These are phyloP conservation scores for Corrigiola litoralis DNA, from an alignment of 179 eudicot genomes.

Conservation along the genomic window DNA sequence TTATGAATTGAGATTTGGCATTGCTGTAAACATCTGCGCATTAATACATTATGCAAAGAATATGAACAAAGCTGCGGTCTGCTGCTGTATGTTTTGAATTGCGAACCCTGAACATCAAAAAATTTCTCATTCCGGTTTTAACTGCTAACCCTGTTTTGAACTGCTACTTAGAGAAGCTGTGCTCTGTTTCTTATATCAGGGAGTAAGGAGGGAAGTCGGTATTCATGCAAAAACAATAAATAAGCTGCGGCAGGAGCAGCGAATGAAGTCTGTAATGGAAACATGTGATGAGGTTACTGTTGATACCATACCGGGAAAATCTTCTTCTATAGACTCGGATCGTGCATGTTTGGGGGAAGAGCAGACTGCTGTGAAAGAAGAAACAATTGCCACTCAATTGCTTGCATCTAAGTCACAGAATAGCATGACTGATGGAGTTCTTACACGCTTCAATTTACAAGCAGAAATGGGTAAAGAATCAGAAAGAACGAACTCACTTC, in stretches of 20 bases:
- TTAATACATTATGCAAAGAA: no score
- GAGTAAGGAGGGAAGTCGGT: slow-evolving; percentile 91
- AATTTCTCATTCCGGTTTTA: no score
- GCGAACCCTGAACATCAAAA: no score
- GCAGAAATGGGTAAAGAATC: slow-evolving; percentile 13
- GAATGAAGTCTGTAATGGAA: slow-evolving; percentile 21
- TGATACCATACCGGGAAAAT: slow-evolving; percentile 22
- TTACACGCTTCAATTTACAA: no score
- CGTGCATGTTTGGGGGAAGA: slow-evolving; percentile 26
- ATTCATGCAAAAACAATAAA: slow-evolving; percentile 76
- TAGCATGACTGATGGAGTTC: slow-evolving; percentile 7
- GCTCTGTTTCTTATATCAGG: slow-evolving; percentile 35
- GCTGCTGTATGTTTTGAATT: no score
- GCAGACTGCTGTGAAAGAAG: slow-evolving; percentile 15
- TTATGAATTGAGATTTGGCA: no score
- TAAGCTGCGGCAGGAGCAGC: slow-evolving; percentile 29
- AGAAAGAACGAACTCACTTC: slow-evolving; percentile 10
- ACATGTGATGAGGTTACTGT: slow-evolving; percentile 12
- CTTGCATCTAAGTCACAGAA: slow-evolving; percentile 23
- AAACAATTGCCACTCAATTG: slow-evolving; percentile 16
- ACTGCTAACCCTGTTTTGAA: no score
- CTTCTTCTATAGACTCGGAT: slow-evolving; percentile 22
- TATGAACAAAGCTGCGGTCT: no score
- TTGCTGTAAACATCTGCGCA: no score
- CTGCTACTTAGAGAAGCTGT: not conserved